Conservation (phyloP, 2,329 filamentous ascomycete genomes). For the Fusarium verrucosum region DNA sequence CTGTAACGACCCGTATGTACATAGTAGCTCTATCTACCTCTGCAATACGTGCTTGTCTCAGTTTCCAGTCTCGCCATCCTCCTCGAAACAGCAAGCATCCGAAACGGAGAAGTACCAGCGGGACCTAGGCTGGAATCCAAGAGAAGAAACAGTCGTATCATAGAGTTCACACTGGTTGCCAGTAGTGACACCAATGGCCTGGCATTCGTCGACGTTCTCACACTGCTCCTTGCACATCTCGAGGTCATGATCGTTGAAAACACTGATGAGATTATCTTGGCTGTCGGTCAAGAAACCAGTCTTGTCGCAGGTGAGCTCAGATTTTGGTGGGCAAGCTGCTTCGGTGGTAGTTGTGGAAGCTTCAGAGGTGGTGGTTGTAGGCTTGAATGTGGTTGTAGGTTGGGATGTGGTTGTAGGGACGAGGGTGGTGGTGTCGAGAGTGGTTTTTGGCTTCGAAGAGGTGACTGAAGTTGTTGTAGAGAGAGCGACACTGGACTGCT, state of each 20-base stretch:
- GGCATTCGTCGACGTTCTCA: slow-evolving; percentile 1
- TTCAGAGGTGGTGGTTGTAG: slow-evolving; percentile 18
- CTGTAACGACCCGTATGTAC: background rate
- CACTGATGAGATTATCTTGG: background rate
- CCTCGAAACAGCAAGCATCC: slow-evolving; percentile 27
- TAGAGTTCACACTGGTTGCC: slow-evolving; percentile 31
- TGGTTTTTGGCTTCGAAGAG: slow-evolving; percentile 12
- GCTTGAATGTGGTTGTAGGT: background rate
- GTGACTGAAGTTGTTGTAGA: slow-evolving; percentile 10
- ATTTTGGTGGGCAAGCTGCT: slow-evolving; percentile 1
- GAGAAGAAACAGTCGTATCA: background rate
- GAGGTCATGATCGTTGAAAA: background rate
- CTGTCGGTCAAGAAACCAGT: background rate
- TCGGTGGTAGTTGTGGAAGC: slow-evolving; percentile 13
- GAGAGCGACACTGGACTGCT: background rate
- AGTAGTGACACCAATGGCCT: slow-evolving; percentile 20
- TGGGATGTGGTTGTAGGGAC: slow-evolving; percentile 1
- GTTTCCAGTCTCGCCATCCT: background rate
- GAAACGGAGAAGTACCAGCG: slow-evolving; percentile 17
- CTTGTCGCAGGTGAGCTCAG: slow-evolving; percentile 16
- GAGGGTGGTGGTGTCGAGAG: slow-evolving; percentile 6
- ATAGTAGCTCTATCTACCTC: background rate
- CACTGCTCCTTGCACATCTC: slow-evolving; percentile 18
- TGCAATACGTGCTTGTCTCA: background rate
- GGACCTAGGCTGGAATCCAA: slow-evolving; percentile 1